These are phyloP conservation scores for Alternaria sp. DNA, from an alignment of 2,329 filamentous ascomycete genomes.

Conservation along the genomic window DNA sequence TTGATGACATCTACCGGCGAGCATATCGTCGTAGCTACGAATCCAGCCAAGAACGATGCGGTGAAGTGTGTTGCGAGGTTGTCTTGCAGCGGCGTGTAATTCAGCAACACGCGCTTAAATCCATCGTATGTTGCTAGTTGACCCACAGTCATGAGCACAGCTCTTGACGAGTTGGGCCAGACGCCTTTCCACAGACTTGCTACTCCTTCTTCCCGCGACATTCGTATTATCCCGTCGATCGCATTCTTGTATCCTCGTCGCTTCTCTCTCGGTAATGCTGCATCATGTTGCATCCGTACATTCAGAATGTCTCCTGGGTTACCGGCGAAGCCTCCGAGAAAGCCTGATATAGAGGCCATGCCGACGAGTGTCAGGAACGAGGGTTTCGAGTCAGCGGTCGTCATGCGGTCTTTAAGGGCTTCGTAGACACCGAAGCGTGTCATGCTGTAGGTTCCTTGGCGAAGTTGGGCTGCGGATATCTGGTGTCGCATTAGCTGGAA, in stretches of 20 bases:
- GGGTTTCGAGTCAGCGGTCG: slow-evolving; percentile 61
- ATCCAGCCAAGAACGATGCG: slow-evolving; percentile 78
- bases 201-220: slow-evolving; percentile 85
- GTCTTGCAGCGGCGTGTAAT: slow-evolving; percentile 70
- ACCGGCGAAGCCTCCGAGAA: slow-evolving; percentile 86
- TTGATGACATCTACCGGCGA: slow-evolving; percentile 90
- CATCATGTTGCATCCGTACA: slow-evolving; percentile 97
- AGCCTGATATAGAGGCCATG: slow-evolving; percentile 83
- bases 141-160: slow-evolving; percentile 85
- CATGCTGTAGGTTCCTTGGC: slow-evolving; percentile 93
- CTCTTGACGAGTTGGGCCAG: slow-evolving; percentile 81
- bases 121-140: slow-evolving; percentile 86
- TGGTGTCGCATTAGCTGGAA: slow-evolving; percentile 38
- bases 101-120: slow-evolving; percentile 75
- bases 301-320: slow-evolving; percentile 97
- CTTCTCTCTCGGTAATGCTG: slow-evolving; percentile 74
- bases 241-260: slow-evolving; percentile 91
- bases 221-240: slow-evolving; percentile 82
- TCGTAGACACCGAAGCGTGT: slow-evolving; percentile 97
- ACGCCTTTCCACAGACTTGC: slow-evolving; percentile 82
- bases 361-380: slow-evolving; percentile 80
- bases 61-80: slow-evolving; percentile 80
- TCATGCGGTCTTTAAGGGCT: slow-evolving; percentile 79
- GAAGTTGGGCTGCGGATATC: slow-evolving; percentile 89
- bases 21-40: slow-evolving; percentile 84